A percentile compares a stretch with the other conserved stretches of the same genome.
Conservation (phyloP, 202 grass and related monocot species). For the Carex sylvatica region DNA sequence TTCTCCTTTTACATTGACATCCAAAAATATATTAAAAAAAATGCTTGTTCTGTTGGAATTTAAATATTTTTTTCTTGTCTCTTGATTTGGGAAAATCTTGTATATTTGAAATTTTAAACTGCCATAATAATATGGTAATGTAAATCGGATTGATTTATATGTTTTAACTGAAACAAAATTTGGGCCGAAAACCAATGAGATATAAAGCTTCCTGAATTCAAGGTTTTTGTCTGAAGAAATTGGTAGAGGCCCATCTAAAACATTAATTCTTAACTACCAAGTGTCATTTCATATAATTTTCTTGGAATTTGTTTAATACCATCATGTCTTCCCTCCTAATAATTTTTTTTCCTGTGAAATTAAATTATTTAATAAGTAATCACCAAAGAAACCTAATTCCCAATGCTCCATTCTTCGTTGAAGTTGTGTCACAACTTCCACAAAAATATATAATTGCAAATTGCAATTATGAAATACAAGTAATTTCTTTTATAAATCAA, state of each 20-base stretch:
- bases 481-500: background rate
- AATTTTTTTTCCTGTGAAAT: background rate
- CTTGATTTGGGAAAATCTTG: background rate
- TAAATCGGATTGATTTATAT: background rate
- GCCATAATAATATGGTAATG: background rate
- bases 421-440: background rate
- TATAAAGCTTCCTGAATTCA: conserved; percentile 20
- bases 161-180: background rate
- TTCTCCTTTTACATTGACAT: background rate
- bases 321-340: background rate
- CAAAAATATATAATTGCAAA: background rate
- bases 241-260: background rate
- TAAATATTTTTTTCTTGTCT: background rate
- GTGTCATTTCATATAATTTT: background rate
- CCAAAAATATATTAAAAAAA: background rate
- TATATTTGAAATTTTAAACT: background rate
- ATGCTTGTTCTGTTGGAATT: background rate
- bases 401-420: background rate
- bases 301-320: background rate
- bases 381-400: background rate
- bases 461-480: background rate
- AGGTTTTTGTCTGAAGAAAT: background rate
- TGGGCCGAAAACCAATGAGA: conserved; percentile 9
- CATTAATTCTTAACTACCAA: background rate
- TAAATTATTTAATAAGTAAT: background rate